These are phyloP conservation scores for Fagopyrum homotropicum DNA, from an alignment of 148 eudicot genomes.

Conservation along the genomic window DNA sequence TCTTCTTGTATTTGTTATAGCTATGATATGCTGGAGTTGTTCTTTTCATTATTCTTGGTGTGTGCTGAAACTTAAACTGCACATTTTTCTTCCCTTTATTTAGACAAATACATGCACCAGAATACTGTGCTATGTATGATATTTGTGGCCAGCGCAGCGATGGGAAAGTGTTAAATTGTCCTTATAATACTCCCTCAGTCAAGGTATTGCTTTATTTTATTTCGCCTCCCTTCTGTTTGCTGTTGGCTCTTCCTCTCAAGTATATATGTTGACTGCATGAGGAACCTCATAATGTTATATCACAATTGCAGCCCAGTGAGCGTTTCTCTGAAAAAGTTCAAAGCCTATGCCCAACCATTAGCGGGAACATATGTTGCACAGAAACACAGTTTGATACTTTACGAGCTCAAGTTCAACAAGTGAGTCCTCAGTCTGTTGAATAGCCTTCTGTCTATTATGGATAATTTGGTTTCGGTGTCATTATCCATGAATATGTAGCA, in stretches of 20 bases:
- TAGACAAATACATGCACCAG: conserved; percentile 47
- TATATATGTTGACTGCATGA: not conserved
- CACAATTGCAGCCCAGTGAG: conserved; percentile 49
- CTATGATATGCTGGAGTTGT: not conserved
- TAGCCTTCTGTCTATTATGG: not conserved
- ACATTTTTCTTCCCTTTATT: conserved; percentile 12
- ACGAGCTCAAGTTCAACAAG: conserved; percentile 64
- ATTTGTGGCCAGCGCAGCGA: conserved; percentile 56
- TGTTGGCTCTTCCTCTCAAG: not conserved
- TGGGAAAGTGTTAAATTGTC: conserved; percentile 64
- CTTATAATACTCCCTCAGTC: conserved; percentile 44
- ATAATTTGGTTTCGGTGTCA: not conserved
- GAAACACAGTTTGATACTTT: conserved; percentile 57
- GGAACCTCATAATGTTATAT: not conserved
- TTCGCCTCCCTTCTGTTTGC: not conserved
- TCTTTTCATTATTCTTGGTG: not conserved
- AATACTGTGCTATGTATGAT: conserved; percentile 69
- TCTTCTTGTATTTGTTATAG: not conserved
- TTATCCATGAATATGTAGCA: not conserved
- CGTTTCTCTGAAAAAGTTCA: conserved; percentile 59
- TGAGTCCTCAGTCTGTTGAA: conserved; percentile 20
- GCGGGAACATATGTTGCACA: conserved; percentile 60
- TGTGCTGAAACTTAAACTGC: not conserved
- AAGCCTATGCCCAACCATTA: conserved; percentile 60
- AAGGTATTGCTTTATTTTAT: conserved; percentile 30